Evolutionary conservation across 306 rosid genomes (phyloP), one percentile per base, ranked within the genome.

Genomic region (Acacia acuminata): DNA sequence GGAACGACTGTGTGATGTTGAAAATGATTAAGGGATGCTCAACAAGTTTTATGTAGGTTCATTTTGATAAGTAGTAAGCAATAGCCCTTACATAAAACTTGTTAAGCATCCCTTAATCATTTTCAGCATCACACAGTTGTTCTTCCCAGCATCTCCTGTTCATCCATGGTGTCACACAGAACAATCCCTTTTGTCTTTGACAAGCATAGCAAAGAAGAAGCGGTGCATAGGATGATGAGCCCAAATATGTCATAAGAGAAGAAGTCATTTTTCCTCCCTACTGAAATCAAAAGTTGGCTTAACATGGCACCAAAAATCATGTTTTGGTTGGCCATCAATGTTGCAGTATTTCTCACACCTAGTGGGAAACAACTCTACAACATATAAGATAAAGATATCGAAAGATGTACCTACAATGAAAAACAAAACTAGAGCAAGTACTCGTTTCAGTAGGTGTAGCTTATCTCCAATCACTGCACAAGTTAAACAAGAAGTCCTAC

Each of bases 341-440:
- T 17, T 53, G 24, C 10, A 53, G 61, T 53, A 10, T 53, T 53
- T 10, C 61, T 53, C 24, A 53, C 24, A 53, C 84, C 84, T 79
- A 8, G 92, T 89, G 1, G 90, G 92, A 76, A 87, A 89, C 44
- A 89, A 0, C 77, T 89, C 92, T 7, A 87, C 24, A 2, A 77
- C 73, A 56, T 64, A 89, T 63, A 89, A 65, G 0, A 84, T 58
- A 38, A 89, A n/a, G 73, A 87, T 71, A 51, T 85, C 43, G 24
- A 17, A 81, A 5, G 82, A 71, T 9, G 82, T 24, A 1, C 44
- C 2, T 8, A 61, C 64, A 10, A 80, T 20, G 3, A 85, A 85
- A 64, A 81, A 77, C 16, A 85, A 81, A 19, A 75, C 80, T 5
- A 85, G 36, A n/a, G 82, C 87, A 3, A 84, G n/a, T 17, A 48